Evolutionary conservation across 1,284 basidiomycete species (phyloP).

Genomic region (Apiotrichum siamense): DNA sequence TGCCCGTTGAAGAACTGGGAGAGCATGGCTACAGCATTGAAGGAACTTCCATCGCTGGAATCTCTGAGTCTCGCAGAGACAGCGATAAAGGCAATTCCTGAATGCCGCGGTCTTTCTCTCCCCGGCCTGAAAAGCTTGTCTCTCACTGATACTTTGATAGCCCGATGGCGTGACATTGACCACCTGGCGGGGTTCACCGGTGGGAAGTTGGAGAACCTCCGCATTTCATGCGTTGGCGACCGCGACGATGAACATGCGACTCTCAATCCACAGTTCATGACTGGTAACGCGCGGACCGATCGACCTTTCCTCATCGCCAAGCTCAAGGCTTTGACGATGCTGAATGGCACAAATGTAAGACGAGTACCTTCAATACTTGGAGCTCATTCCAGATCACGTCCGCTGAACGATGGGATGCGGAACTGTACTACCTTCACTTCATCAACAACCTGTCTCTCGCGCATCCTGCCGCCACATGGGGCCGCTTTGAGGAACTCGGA

Average conservation of each 20-base stretch:
- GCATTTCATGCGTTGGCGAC: conserved; percentile 11
- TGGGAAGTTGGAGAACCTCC: conserved; percentile 10
- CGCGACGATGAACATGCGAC: background rate
- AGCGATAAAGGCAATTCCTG: conserved; percentile 53
- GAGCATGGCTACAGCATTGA: conserved; percentile 52
- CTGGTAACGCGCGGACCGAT: conserved; percentile 49
- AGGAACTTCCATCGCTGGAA: conserved; percentile 52
- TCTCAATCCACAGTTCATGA: background rate
- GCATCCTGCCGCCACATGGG: conserved; percentile 17
- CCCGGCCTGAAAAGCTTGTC: conserved; percentile 52
- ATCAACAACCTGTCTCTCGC: conserved; percentile 44
- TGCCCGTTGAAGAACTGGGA: conserved; percentile 63
- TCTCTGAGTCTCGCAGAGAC: conserved; percentile 68
- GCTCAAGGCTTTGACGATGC: conserved; percentile 56
- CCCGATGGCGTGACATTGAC: conserved; percentile 65
- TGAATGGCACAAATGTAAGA: conserved; percentile 70
- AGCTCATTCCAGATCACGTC: conserved; percentile 55
- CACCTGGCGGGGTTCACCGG: conserved; percentile 50
- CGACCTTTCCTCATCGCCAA: conserved; percentile 63
- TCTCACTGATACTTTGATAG: conserved; percentile 54
- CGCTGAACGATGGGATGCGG: conserved; percentile 75
- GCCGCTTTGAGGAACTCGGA: conserved; percentile 26
- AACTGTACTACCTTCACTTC: conserved; percentile 72
- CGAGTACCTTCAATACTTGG: conserved; percentile 30
- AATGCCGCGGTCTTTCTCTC: conserved; percentile 26